Evolutionary conservation across 2,329 filamentous ascomycete genomes (phyloP), one percentile per base, ranked within the genome.

Genomic region (Hypoxylon sp.): DNA sequence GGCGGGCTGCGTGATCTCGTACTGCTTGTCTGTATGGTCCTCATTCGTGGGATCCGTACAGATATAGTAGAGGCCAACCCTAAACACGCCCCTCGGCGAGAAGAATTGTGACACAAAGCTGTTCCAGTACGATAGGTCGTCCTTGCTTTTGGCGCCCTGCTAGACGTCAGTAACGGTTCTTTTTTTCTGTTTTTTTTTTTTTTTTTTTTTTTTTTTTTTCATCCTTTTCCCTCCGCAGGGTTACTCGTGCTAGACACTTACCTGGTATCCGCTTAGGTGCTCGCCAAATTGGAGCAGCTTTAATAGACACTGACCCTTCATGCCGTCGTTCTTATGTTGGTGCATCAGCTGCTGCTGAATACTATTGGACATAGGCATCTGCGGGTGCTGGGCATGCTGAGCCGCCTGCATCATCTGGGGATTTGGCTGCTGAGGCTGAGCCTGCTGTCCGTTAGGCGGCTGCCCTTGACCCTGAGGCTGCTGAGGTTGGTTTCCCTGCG

Each of bases 41-140:
- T 87, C 84, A 55, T 77, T 77, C 7, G 63, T 29, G 2, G 62
- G 52, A 10, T 69, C 66, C 13, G 62, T 62, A 17, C 83, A 80
- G 37, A 74, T 78, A 40, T 83, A 77, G 62, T 82, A 83, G 13
- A 96, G 79, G 3, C 87, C 84, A 67, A 94, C 86, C 37, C 92
- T 86, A 69, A 97, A 88, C 7, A 92, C 86, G 7, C 91, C 92
- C 23, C 83, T 84, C 0, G 83, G 81, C 0, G 91, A 88, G 75
- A 97, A 99, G 75, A 96, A 96, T 42, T 84, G 85, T 31, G 83
- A 78, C 15, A 97, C 92, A 67, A 97, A 95, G 4, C 76, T 76
- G 63, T 89, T 84, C 94, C 94, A 98, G 68, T 91, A 89, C 0
- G 79, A 75, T 3, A 96, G 75, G 68, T 92, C 89, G 57, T 88